Base-by-base conservation (phyloP, 2,329 filamentous ascomycete species). In the Colletotrichum godetiae region DNA sequence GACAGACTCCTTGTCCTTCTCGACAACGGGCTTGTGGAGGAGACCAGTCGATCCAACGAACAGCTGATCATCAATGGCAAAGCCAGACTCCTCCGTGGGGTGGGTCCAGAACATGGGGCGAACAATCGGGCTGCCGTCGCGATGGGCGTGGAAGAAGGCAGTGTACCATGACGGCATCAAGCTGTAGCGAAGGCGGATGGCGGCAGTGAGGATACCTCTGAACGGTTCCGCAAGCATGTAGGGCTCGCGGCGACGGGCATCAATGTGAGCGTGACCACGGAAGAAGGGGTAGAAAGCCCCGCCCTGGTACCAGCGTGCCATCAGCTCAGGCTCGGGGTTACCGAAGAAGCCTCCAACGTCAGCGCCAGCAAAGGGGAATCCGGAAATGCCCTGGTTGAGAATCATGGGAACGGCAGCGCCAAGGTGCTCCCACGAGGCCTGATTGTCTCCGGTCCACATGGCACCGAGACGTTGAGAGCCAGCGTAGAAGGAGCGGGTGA, bases 401-500 rank as follows among this genome's bases (percentile, higher is more conserved):
- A 98, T 87, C 97, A 99, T 99, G 29, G 97, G 96, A 49, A 98
- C 90, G 1, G 95, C 93, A 1, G 92, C 94, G n/a, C 92, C 94
- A 19, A 99, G 89, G 79, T 98, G 95, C 22, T 92, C 91, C 97
- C 97, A 99, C 29, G 90, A 92, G 12, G 97, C 97, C 81, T 97
- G 94, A 84, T 99, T 99, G 81, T 99, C 97, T 74, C 97, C 97
- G 24, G 97, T 99, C 97, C 97, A 99, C 95, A 98, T 98, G 72
- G 97, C 96, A 75, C 95, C 94, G 55, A 94, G 86, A 69, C 96
- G 92, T 84, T 99, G 97, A 68, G 94, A 95, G 46, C 97, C 97
- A 13, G 96, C 91, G 81, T 92, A 99, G 86, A 97, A 99, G 0
- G 95, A 93, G 37, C 97, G 93, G 1, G 97, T 99, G 64, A 99